Conservation (phyloP, 257 asterid species). For the Echium plantagineum region DNA sequence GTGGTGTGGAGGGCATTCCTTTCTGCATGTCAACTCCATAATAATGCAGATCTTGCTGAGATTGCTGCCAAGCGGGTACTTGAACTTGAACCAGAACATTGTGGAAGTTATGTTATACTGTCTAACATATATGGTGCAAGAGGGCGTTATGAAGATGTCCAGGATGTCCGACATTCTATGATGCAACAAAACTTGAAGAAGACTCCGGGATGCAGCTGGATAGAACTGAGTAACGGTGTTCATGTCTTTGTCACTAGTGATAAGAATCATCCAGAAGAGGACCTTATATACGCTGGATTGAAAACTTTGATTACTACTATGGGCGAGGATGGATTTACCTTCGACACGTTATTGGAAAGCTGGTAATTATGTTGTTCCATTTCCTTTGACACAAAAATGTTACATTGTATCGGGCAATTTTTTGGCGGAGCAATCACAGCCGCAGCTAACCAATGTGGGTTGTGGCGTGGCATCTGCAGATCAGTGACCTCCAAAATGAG, state of each 20-base stretch:
- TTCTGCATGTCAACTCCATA: constrained; percentile 68
- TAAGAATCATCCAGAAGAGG: constrained; percentile 38
- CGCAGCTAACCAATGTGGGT: too few relatives aligned
- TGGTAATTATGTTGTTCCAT: not conserved
- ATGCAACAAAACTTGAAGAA: constrained; percentile 64
- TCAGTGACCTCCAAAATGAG: too few relatives aligned
- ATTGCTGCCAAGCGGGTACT: constrained; percentile 43
- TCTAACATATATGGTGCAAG: constrained; percentile 69
- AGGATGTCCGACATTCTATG: constrained; percentile 58
- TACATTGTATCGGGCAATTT: not conserved
- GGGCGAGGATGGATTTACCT: constrained; percentile 26
- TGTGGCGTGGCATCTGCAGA: too few relatives aligned
- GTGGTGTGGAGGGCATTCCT: constrained; percentile 75
- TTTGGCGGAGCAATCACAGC: not conserved
- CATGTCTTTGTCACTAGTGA: constrained; percentile 56
- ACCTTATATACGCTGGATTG: constrained; percentile 34
- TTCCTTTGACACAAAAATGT: not conserved
- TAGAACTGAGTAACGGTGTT: constrained; percentile 53
- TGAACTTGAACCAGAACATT: constrained; percentile 59
- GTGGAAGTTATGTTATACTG: constrained; percentile 70
- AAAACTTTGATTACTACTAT: constrained; percentile 45
- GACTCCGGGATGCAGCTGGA: constrained; percentile 90
- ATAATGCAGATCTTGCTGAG: constrained; percentile 49
- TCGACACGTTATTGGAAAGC: constrained; percentile 24
- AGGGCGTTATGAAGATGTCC: constrained; percentile 62